phyloP scores from a whole-genome alignment of 441 rosid genomes.

The Adansonia madagascariensis region DNA sequence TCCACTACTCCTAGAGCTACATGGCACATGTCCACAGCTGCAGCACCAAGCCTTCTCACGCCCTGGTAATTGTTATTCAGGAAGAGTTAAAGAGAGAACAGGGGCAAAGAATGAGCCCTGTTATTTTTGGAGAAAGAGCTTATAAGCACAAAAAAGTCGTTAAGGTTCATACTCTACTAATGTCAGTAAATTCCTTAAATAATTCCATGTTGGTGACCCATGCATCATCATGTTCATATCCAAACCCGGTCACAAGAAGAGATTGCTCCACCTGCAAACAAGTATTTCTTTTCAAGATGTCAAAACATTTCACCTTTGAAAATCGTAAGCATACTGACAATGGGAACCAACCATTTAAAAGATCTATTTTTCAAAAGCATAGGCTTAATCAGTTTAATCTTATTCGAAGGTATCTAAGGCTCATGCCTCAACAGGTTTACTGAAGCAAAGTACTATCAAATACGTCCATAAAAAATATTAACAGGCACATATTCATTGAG shows the following conservation, averaged over 20 bases:
- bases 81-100: slow-evolving; percentile 19
- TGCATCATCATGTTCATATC: slow-evolving; percentile 91
- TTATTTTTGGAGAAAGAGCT: neutral
- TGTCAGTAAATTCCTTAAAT: slow-evolving; percentile 92
- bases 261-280: slow-evolving; percentile 77
- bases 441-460: slow-evolving; percentile 18
- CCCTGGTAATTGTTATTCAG: slow-evolving; percentile 50
- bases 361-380: neutral
- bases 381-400: neutral
- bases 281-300: slow-evolving; percentile 7
- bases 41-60: slow-evolving; percentile 96
- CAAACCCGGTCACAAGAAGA: slow-evolving; percentile 95
- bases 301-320: slow-evolving; percentile 1
- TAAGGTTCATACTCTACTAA: slow-evolving; percentile 63
- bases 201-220: slow-evolving; percentile 88
- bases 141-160: neutral
- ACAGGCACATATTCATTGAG: slow-evolving; percentile 7
- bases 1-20: slow-evolving; percentile 91
- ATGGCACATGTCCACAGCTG: slow-evolving; percentile 98
- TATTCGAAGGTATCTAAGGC: neutral
- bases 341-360: neutral
- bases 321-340: slow-evolving; percentile 11
- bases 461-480: slow-evolving; percentile 15
- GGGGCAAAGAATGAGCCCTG: neutral
- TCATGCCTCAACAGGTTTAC: neutral